Evolutionary conservation across 2,329 filamentous ascomycete genomes (phyloP), one percentile per base, ranked within the genome.

Genomic region (Penicillium sp.): DNA sequence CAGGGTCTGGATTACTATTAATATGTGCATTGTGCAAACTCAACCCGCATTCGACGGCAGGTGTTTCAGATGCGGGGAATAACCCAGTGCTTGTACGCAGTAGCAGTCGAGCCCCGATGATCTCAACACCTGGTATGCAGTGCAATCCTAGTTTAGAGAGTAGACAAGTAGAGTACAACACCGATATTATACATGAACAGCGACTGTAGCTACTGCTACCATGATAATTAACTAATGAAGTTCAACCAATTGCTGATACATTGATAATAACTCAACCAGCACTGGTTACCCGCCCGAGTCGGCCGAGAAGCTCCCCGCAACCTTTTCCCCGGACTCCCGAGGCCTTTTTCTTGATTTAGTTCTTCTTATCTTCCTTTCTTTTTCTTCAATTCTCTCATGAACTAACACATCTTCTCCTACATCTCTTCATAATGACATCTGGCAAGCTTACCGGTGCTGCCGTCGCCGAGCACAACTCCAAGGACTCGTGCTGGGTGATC

Each of bases 401-500:
- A 34, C 18, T 34, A 34, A 36, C 35, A 5, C 40, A 16, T n/a
- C 13, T 9, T 27, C 26, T 27, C 9, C 31, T 18, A 18, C 9
- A 18, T 11, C 16, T 10, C 10, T 18, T 29, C 42, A 58, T 16
- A 14, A 63, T 63, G 57, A 44, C 46, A n/a, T 50, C 56, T 49
- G 56, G 54, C 40, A 69, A 70, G 43, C 65, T 81, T 28, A 77
- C 70, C 11, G 78, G 79, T 55, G 71, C 76, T 34, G 76, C 82
- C 50, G 72, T 87, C 49, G 81, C 81, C 45, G 75, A 89, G 73
- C 91, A 97, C 75, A 86, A 86, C 72, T 85, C 76, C 60, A 79
- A 80, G 60, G 82, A 95, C 59, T 91, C 87, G 41, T 95, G 89
- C 73, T 95, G 89, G 89, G 87, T 95, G 37, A 87, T 95, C 62